Percentiles rank a stretch among this genome's conserved stretches.
Evolutionary conservation across 2,329 filamentous ascomycete species (phyloP).

Genomic region (Lojkania enalia): DNA sequence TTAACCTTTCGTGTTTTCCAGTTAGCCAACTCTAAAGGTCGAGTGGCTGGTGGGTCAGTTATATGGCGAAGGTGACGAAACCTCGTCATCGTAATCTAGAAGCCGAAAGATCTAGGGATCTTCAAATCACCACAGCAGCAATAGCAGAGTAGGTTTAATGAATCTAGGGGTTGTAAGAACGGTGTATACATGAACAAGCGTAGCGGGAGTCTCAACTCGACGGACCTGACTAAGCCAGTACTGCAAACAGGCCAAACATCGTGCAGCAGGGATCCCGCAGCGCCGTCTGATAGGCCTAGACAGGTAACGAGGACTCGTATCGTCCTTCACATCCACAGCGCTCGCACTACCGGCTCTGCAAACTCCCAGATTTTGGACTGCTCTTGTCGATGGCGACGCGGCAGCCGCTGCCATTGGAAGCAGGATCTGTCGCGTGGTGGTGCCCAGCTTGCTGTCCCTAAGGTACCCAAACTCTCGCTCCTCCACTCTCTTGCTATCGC

Average conservation of each 20-base stretch:
- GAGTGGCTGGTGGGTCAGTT: no score
- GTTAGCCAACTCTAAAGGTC: no score
- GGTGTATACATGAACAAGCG: neutral
- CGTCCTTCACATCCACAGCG: conserved; percentile 3
- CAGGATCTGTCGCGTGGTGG: conserved; percentile 39
- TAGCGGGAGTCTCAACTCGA: no score
- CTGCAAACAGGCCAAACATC: conserved; percentile 9
- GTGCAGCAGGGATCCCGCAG: conserved; percentile 7
- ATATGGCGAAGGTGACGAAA: no score
- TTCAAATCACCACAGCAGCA: no score
- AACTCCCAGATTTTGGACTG: conserved; percentile 20
- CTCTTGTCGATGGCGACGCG: conserved; percentile 41
- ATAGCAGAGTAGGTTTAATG: no score
- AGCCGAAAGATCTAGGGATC: no score
- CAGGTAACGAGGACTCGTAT: neutral
- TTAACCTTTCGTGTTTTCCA: no score
- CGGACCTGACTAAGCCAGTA: no score
- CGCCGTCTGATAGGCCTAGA: conserved; percentile 15
- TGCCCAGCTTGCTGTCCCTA: conserved; percentile 29
- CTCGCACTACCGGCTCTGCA: neutral
- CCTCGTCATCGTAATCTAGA: no score
- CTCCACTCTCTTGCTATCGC: conserved; percentile 20
- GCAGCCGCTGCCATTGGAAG: conserved; percentile 36
- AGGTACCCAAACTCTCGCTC: conserved; percentile 10
- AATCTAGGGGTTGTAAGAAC: neutral